phyloP scores from a whole-genome alignment of 768 basidiomycete species.

The Rhodosporidiobolus sp. region DNA sequence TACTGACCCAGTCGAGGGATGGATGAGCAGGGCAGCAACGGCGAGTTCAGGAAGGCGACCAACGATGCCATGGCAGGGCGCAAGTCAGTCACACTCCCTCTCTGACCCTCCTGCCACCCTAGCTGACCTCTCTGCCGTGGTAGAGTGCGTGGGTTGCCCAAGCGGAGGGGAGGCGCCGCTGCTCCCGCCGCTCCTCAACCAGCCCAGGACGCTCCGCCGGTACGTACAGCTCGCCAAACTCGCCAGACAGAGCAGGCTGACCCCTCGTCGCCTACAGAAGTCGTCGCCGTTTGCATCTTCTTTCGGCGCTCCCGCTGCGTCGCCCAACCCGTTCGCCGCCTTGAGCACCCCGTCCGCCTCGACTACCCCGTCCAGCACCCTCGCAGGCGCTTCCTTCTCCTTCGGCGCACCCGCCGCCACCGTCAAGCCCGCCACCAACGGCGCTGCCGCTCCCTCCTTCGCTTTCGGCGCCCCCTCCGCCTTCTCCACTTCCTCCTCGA shows the following conservation, averaged over 20 bases:
- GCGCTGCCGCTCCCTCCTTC: slow-evolving; percentile 4
- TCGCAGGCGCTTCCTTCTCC: slow-evolving; percentile 4
- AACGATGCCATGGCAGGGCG: neutral
- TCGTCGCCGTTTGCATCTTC: slow-evolving; percentile 13
- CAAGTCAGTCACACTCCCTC: slow-evolving; percentile 13
- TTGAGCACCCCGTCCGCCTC: neutral
- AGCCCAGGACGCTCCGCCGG: neutral
- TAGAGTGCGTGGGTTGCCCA: slow-evolving; percentile 34
- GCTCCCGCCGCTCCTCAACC: neutral
- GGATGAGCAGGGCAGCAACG: slow-evolving; percentile 11
- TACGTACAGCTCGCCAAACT: neutral
- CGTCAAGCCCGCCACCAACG: neutral
- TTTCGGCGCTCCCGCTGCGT: neutral
- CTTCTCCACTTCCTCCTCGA: neutral
- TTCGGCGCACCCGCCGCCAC: neutral
- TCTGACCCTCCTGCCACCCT: neutral
- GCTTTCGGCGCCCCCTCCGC: neutral
- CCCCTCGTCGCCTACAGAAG: neutral
- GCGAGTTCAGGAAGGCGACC: slow-evolving; percentile 25
- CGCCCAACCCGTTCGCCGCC: slow-evolving; percentile 7
- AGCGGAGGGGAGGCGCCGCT: slow-evolving; percentile 14
- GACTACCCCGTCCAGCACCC: neutral
- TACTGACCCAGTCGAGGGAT: neutral
- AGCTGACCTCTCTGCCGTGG: neutral
- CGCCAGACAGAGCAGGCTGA: neutral